Evolutionary conservation across 306 rosid genomes (phyloP).

Genomic region (Hippophae gyantsensis): DNA sequence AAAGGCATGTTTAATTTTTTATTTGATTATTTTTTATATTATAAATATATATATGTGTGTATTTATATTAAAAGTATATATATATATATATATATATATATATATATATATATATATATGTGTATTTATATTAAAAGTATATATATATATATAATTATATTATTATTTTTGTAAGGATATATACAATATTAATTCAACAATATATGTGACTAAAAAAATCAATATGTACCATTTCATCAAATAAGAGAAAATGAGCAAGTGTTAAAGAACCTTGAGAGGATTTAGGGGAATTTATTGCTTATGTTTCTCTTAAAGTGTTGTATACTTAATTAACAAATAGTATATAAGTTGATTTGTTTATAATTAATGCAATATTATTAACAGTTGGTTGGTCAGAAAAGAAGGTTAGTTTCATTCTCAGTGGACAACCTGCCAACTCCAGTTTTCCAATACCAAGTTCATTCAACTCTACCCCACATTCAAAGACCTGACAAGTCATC

Average conservation of each 20-base stretch:
- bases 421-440: not conserved
- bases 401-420: not conserved
- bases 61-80: not conserved
- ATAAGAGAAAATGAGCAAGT: too few relatives aligned
- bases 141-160: too few relatives aligned
- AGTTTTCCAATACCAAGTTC: not conserved
- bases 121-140: not conserved
- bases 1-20: conserved; percentile 15
- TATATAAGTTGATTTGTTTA: too few relatives aligned
- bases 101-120: not conserved
- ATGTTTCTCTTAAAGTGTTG: too few relatives aligned
- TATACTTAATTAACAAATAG: too few relatives aligned
- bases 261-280: too few relatives aligned
- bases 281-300: too few relatives aligned
- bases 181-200: too few relatives aligned
- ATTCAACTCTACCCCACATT: not conserved
- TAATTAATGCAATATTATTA: not conserved
- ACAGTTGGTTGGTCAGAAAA: not conserved
- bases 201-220: too few relatives aligned
- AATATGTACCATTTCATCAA: too few relatives aligned
- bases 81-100: too few relatives aligned
- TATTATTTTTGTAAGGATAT: too few relatives aligned
- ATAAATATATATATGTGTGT: not conserved
- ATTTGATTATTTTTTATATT: not conserved
- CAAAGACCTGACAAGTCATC: not conserved